Conservation (phyloP, 345 rosid genomes). For the Melaleuca alternifolia region DNA sequence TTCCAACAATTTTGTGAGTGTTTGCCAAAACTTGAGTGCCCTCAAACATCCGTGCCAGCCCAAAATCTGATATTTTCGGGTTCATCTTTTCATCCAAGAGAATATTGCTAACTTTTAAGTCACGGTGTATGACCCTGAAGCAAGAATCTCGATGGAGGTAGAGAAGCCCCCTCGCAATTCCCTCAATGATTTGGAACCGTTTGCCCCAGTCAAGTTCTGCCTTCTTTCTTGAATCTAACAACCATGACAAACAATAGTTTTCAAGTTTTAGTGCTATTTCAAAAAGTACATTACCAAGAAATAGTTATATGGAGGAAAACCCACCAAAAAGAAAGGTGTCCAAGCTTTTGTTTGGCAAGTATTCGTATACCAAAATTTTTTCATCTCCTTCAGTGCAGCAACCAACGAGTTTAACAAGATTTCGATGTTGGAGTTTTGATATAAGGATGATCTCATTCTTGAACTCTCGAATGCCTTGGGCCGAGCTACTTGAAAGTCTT, state of each 20-base stretch:
- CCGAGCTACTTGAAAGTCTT: conserved; percentile 36
- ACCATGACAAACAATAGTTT: background rate
- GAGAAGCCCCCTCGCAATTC: conserved; percentile 23
- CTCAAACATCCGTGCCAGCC: conserved; percentile 14
- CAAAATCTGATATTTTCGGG: conserved; percentile 31
- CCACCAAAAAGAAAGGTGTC: conserved; percentile 4
- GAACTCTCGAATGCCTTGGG: conserved; percentile 51
- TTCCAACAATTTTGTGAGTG: conserved; percentile 18
- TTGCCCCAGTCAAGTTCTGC: conserved; percentile 15
- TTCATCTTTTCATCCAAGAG: conserved; percentile 18
- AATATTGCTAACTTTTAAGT: conserved; percentile 21
- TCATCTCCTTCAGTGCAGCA: conserved; percentile 52
- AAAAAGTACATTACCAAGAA: background rate
- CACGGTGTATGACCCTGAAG: conserved; percentile 25
- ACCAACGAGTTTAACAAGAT: conserved; percentile 51
- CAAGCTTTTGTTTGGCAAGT: background rate
- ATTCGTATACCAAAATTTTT: conserved; percentile 49
- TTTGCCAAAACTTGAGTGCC: conserved; percentile 1
- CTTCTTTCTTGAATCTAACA: conserved; percentile 7
- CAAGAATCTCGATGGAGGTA: conserved; percentile 31
- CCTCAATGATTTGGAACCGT: conserved; percentile 15
- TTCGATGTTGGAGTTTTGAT: conserved; percentile 48
- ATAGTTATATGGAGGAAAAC: background rate
- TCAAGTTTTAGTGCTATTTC: background rate
- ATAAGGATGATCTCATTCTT: conserved; percentile 46